Evolutionary conservation across 2,329 filamentous ascomycete species (phyloP), one percentile per base, ranked within the genome.

Genomic region (Tympanopsis confertula): DNA sequence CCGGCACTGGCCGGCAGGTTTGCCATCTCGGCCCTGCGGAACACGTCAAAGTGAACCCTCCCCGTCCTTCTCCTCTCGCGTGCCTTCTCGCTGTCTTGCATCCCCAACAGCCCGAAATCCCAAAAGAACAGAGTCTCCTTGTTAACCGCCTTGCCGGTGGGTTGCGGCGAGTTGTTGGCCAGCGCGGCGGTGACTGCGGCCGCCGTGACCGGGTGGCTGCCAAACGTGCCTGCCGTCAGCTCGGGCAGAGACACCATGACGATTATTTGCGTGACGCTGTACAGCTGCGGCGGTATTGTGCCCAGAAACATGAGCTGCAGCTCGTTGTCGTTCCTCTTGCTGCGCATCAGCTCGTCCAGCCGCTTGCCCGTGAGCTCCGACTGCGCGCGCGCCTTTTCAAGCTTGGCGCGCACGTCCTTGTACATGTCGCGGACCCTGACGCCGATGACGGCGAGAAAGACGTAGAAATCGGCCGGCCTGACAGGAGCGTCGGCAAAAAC

Each of bases 391-490:
- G 60, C 66, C 30, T n/a, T n/a, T n/a, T n/a, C n/a, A n/a, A 64
- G 57, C 20, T 53, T 59, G 19, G 65, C 58, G 13, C 68, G 59
- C 42, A 57, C 66, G 28, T 49, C 54, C 42, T 63, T 57, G 48
- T 78, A 76, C 2, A 62, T 57, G 22, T 64, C 53, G n/a, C 65
- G 64, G 39, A 77, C 65, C 39, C 74, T 68, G 20, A 50, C 47
- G 17, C 63, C 59, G 15, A 78, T 52, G 5, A 51, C 50, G 14
- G 53, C 66, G 26, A 85, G 62, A 18, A 85, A 63, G 41, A 69
- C 70, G 43, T 83, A 78, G 43, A 82, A 74, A 36, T 80, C 69
- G 3, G 66, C 58, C 29, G 75, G 68, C 40, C 71, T 74, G 47
- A 83, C 62, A 3, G 76, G 65, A 22, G 64, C 63, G 1, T 63